Evolutionary conservation across 176 grass and related monocot species (phyloP).

Genomic region (Puccinellia tenuiflora): DNA sequence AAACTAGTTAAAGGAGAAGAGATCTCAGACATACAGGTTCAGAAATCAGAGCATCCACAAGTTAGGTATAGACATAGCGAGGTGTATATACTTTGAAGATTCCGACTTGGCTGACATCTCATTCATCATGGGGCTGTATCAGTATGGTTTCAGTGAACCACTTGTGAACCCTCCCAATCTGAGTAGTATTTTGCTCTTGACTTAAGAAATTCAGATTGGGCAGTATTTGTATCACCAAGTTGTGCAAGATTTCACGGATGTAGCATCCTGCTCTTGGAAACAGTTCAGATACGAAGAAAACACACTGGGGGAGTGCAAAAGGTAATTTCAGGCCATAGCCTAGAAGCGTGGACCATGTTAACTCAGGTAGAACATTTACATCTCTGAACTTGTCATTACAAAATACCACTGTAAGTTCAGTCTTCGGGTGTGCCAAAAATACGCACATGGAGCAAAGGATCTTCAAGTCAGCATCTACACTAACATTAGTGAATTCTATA

Average conservation of each 20-base stretch:
- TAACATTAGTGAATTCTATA: conserved; percentile 69
- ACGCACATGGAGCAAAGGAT: background rate
- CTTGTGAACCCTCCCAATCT: too few species aligned
- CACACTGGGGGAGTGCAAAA: background rate
- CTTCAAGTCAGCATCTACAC: conserved; percentile 54
- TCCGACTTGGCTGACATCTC: too few species aligned
- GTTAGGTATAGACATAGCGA: too few species aligned
- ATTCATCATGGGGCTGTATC: too few species aligned
- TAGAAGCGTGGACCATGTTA: conserved; percentile 27
- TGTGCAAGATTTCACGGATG: background rate
- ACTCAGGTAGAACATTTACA: conserved; percentile 65
- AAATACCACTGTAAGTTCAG: conserved; percentile 36
- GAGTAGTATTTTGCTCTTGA: background rate
- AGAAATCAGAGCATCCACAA: too few species aligned
- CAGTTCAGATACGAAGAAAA: background rate
- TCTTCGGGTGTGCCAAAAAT: conserved; percentile 18
- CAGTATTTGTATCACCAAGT: background rate
- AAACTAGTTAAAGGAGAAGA: too few species aligned
- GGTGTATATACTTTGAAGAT: too few species aligned
- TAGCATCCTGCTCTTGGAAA: background rate
- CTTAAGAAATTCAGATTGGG: background rate
- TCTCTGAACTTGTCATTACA: conserved; percentile 43
- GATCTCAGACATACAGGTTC: too few species aligned
- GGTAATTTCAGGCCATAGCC: background rate
- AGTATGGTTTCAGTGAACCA: too few species aligned